Conservation (phyloP, 805 yeast species). For the Candida wancherniae region DNA sequence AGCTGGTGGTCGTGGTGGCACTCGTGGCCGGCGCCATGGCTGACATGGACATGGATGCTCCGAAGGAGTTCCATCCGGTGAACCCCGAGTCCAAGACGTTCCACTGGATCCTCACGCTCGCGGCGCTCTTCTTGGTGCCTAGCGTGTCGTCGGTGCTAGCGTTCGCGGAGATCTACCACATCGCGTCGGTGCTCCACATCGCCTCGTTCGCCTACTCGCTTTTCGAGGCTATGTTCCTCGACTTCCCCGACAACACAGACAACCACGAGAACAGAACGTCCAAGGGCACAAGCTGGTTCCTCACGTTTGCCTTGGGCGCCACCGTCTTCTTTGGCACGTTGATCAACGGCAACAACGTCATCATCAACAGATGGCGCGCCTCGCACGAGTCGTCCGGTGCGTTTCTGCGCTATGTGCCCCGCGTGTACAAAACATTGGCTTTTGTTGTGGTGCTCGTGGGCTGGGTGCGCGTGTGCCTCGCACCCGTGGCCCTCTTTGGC, state of each 20-base stretch:
- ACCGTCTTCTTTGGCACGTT: slow-evolving; percentile 53
- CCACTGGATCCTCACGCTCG: slow-evolving; percentile 59
- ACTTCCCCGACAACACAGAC: slow-evolving; percentile 56
- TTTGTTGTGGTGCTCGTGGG: slow-evolving; percentile 51
- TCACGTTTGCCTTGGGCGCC: slow-evolving; percentile 42
- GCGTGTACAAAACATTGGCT: slow-evolving; percentile 42
- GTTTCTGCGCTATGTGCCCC: slow-evolving; percentile 10
- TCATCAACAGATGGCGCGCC: slow-evolving; percentile 24
- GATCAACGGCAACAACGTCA: slow-evolving; percentile 47
- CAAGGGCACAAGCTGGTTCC: slow-evolving; percentile 63
- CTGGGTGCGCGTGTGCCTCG: slow-evolving; percentile 76
- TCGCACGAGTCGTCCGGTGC: slow-evolving; percentile 2
- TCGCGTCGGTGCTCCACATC: slow-evolving; percentile 14
- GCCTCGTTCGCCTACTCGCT: slow-evolving; percentile 38
- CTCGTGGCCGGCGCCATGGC: background rate
- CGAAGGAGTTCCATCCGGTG: slow-evolving; percentile 38
- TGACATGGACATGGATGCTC: slow-evolving; percentile 26
- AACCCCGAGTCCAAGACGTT: slow-evolving; percentile 51
- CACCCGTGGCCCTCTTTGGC: slow-evolving; percentile 80
- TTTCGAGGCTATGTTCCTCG: slow-evolving; percentile 51
- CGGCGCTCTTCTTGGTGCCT: slow-evolving; percentile 48
- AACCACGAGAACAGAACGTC: slow-evolving; percentile 67
- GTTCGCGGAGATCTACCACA: slow-evolving; percentile 46
- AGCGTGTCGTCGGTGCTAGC: slow-evolving; percentile 52
- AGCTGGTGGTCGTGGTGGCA: background rate